Evolutionary conservation across 768 basidiomycete species (phyloP), one percentile per base, ranked within the genome.

Genomic region (Boletus tylopilopsis): DNA sequence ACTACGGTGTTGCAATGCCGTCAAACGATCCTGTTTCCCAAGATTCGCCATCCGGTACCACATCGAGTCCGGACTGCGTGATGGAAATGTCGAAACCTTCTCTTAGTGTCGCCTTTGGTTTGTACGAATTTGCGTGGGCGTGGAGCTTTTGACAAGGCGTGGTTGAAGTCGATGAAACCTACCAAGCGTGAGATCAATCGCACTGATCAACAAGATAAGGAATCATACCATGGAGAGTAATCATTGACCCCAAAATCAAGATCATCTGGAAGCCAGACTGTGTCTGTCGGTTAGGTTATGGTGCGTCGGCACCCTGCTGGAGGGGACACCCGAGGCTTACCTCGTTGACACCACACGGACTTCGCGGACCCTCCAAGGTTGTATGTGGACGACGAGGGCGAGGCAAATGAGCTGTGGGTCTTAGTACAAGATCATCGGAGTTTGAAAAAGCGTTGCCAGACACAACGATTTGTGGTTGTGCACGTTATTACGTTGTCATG

Each of bases 231-330:
- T 49, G 53, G 59, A 15, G 23, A 19, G 32, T 56, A 63, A 27
- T 61, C 3, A 34, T 27, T 59, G 21, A 18, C 47, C 6, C 62
- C 62, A 23, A 52, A 54, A 29, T 64, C 59, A 13, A 63, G 35
- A 33, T 63, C 62, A 24, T 62, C 62, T 12, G 62, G 62, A 11
- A 62, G 47, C 62, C 62, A 63, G 22, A 64, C 57, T n/a, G 62
- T 43, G 35, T 64, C 62, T 7, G 59, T 64, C 11, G 62, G 58
- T 8, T 54, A n/a, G n/a, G n/a, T 37, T 35, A 71, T 51, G 2
- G 40, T 46, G 1, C 70, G 9, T 22, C 42, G 1, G 40, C 48
- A 8, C 43, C 12, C 1, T n/a, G n/a, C n/a, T n/a, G n/a, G n/a
- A n/a, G n/a, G n/a, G n/a, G n/a, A n/a, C n/a, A n/a, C n/a, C n/a